Percentiles rank a stretch among this genome's conserved stretches.
Conservation (phyloP, 78 protist genomes). For the Guillardia theta region DNA sequence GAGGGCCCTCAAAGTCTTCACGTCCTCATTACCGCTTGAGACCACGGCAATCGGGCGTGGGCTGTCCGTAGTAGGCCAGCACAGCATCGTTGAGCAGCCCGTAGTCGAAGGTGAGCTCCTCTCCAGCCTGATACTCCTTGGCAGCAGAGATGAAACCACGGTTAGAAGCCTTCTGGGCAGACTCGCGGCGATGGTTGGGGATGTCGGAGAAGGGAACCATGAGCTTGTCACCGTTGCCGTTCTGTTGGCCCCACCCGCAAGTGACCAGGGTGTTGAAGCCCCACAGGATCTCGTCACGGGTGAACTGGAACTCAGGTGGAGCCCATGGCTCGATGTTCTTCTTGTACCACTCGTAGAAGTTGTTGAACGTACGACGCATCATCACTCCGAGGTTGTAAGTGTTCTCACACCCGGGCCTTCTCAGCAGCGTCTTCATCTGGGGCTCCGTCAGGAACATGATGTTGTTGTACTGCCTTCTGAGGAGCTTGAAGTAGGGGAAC, state of each 20-base stretch:
- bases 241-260: constrained; percentile 27
- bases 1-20: neutral
- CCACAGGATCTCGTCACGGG: constrained; percentile 28
- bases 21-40: neutral
- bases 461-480: neutral
- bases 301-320: constrained; percentile 40
- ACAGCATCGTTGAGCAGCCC: constrained; percentile 47
- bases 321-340: constrained; percentile 24
- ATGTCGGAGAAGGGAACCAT: constrained; percentile 43
- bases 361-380: constrained; percentile 43
- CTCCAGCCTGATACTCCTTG: constrained; percentile 45
- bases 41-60: constrained; percentile 46
- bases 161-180: constrained; percentile 36
- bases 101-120: constrained; percentile 47
- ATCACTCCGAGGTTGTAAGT: constrained; percentile 39
- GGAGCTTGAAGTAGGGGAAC: constrained; percentile 11
- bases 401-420: constrained; percentile 45
- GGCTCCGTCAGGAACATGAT: constrained; percentile 33
- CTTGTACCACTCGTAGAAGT: constrained; percentile 44
- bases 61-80: constrained; percentile 37
- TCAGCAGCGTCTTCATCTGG: constrained; percentile 12
- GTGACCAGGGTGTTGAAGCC: constrained; percentile 41
- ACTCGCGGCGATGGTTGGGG: constrained; percentile 44
- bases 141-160: constrained; percentile 44
- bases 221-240: constrained; percentile 42